Evolutionary conservation across 495 filamentous ascomycete species (phyloP), one percentile per base, ranked within the genome.

Genomic region (Tuber calosporum): DNA sequence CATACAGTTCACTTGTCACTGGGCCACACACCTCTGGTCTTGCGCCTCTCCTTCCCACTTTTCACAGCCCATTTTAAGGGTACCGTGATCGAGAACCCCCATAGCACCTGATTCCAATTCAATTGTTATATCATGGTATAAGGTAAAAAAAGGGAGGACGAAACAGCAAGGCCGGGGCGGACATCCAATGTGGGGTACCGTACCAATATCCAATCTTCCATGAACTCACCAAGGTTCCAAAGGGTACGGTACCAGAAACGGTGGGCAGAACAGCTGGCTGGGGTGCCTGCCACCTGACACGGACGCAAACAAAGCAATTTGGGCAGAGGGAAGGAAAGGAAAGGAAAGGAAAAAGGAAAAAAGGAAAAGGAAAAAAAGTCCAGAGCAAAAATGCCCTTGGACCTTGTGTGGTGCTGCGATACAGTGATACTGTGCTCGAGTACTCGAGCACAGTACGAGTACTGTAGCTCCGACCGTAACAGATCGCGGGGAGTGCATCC

Each of bases 171-270:
- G 26, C 26, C 53, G 74, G 74, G 75, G 73, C 76, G 76, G 76
- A 78, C 73, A 78, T 70, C 76, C 70, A 66, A 77, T 77, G 76
- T 78, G 76, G 76, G 76, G 76, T 78, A 78, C 70, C 67, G 76
- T 78, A 78, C 70, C 67, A 68, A 62, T 62, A 62, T 17, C 53
- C 30, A 62, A 62, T 58, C 5, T 34, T 17, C 53, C 53, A 62
- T 62, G 26, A 62, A 62, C 26, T 62, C 53, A 34, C 53, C 53
- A 62, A 6, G 26, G 30, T 62, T 26, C 26, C 53, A 34, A 34
- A 26, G 34, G n/a, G n/a, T n/a, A n/a, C n/a, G n/a, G 11, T 11
- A 34, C 53, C 53, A 62, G 53, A 62, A 62, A 62, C 13, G 53
- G 34, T 62, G 26, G 26, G 13, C 26, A 62, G 13, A 34, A 34